Evolutionary conservation across 495 filamentous ascomycete genomes (phyloP).

Genomic region (Xylaria nigripes): DNA sequence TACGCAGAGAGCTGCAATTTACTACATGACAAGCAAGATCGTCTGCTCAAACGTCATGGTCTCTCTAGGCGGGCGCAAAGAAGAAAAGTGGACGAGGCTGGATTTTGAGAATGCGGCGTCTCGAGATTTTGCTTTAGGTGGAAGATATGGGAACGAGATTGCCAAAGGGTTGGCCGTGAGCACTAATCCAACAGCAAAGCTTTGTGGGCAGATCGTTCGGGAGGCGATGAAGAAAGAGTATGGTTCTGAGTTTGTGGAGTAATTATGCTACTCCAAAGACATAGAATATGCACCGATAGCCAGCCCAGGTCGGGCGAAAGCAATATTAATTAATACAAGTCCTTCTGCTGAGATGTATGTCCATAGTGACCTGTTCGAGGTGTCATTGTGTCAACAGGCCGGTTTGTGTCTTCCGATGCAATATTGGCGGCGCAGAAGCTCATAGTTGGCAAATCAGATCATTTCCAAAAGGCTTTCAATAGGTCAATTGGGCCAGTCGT

Average conservation of each 20-base stretch:
- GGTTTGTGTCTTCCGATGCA: not conserved
- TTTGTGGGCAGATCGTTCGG: slow-evolving; percentile 80
- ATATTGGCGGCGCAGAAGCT: not conserved
- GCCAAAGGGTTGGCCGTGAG: slow-evolving; percentile 67
- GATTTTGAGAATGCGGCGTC: slow-evolving; percentile 66
- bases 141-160: slow-evolving; percentile 69
- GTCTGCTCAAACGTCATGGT: slow-evolving; percentile 18
- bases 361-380: not conserved
- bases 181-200: slow-evolving; percentile 81
- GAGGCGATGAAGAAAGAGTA: slow-evolving; percentile 78
- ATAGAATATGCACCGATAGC: not conserved
- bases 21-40: slow-evolving; percentile 53
- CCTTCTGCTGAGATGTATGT: not conserved
- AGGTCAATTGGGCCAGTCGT: not conserved
- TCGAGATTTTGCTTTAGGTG: slow-evolving; percentile 65
- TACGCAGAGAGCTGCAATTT: slow-evolving; percentile 68
- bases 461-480: not conserved
- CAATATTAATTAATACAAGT: not conserved
- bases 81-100: slow-evolving; percentile 36
- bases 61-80: slow-evolving; percentile 26
- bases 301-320: not conserved
- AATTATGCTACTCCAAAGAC: slow-evolving; percentile 3
- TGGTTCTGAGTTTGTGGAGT: slow-evolving; percentile 30
- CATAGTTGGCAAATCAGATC: not conserved
- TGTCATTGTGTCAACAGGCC: not conserved